Percentiles rank a stretch among this genome's conserved stretches.
Evolutionary conservation across 352 stramenopile genomes (phyloP).

Genomic region (Phytophthora fragariae): DNA sequence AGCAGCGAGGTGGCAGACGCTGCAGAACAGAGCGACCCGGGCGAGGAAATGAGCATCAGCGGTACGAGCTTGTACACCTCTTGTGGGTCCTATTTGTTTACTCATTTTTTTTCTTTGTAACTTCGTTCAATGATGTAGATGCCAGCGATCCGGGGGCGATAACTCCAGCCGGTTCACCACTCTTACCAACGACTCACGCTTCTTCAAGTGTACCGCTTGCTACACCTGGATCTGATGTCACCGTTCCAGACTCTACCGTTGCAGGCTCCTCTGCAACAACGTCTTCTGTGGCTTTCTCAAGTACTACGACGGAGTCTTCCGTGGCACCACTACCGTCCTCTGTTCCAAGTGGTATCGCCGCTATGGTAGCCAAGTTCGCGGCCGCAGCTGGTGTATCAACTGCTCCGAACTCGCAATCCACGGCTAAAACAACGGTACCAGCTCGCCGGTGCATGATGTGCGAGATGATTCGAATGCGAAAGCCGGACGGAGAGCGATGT

Average conservation of each 20-base stretch:
- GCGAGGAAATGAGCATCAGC: slow-evolving; percentile 46
- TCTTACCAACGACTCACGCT: slow-evolving; percentile 4
- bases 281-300: background rate
- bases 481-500: slow-evolving; percentile 46
- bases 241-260: no score
- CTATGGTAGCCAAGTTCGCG: background rate
- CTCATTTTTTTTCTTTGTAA: background rate
- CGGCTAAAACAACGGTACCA: slow-evolving; percentile 19
- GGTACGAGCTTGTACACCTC: slow-evolving; percentile 22
- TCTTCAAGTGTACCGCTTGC: background rate
- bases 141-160: slow-evolving; percentile 12
- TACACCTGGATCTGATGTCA: slow-evolving; percentile 2
- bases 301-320: slow-evolving; percentile 3
- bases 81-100: background rate
- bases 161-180: slow-evolving; percentile 12
- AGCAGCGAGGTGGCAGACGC: slow-evolving; percentile 12
- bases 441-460: slow-evolving; percentile 48
- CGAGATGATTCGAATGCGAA: slow-evolving; percentile 55
- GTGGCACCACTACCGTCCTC: background rate
- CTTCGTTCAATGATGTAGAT: slow-evolving; percentile 25
- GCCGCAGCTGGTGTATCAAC: background rate
- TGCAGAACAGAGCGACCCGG: slow-evolving; percentile 31
- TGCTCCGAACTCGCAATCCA: background rate
- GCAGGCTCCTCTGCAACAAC: background rate
- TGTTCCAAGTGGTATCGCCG: background rate